A percentile compares a stretch with the other conserved stretches of the same genome.
These are phyloP conservation scores for Pichia ethanolica DNA, from an alignment of 805 yeast species.

Conservation along the genomic window DNA sequence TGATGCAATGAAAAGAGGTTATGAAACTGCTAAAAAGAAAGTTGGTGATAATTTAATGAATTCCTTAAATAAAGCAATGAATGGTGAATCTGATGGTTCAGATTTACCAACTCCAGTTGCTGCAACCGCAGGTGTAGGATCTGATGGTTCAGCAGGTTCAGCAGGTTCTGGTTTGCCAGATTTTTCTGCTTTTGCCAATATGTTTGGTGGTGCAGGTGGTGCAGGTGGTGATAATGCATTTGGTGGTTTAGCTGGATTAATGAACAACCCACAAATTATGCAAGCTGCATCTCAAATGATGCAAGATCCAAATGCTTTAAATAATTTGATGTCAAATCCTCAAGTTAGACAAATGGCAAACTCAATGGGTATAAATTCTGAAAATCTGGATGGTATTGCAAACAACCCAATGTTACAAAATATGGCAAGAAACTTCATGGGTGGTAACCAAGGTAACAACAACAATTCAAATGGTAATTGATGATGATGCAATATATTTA, in stretches of 20 bases:
- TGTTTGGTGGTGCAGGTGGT: slow-evolving; percentile 58
- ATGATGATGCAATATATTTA: too few relatives aligned
- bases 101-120: slow-evolving; percentile 18
- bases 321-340: slow-evolving; percentile 79
- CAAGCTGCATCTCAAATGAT: slow-evolving; percentile 84
- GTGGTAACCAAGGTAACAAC: slow-evolving; percentile 30
- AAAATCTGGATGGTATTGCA: slow-evolving; percentile 56
- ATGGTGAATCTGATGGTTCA: slow-evolving; percentile 17
- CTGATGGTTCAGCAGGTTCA: slow-evolving; percentile 18
- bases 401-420: slow-evolving; percentile 72
- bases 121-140: slow-evolving; percentile 22
- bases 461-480: slow-evolving; percentile 1
- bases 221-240: slow-evolving; percentile 62
- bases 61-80: slow-evolving; percentile 25
- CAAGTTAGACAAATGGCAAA: slow-evolving; percentile 83
- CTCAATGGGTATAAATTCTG: slow-evolving; percentile 62
- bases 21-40: slow-evolving; percentile 85
- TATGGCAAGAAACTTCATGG: slow-evolving; percentile 66
- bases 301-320: slow-evolving; percentile 76
- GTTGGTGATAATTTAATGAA: slow-evolving; percentile 65
- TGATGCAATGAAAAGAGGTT: slow-evolving; percentile 88
- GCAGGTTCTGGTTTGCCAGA: slow-evolving; percentile 55
- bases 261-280: slow-evolving; percentile 79
- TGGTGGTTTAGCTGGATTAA: slow-evolving; percentile 68
- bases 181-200: slow-evolving; percentile 44